phyloP scores from a whole-genome alignment of 2,329 filamentous ascomycete species.

The Lachnellula cervina region DNA sequence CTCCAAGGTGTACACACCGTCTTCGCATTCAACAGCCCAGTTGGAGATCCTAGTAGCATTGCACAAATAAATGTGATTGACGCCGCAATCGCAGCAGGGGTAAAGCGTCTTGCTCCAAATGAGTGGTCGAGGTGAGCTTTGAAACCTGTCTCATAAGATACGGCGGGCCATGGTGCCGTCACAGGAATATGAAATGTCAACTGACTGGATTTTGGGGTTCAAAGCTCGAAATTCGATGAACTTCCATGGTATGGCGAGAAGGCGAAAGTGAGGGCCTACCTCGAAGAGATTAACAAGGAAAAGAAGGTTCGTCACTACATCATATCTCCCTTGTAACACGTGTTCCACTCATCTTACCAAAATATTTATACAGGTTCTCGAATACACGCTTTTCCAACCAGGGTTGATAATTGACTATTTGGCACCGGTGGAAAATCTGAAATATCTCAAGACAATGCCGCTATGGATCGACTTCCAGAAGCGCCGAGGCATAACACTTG shows the following conservation, averaged over 20 bases:
- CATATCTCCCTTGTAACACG: neutral
- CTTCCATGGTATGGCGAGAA: constrained; percentile 44
- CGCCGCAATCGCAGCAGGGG: constrained; percentile 32
- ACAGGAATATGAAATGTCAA: neutral
- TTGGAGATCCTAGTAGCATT: constrained; percentile 26
- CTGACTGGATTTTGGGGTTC: constrained; percentile 1
- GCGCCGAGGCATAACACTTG: constrained; percentile 29
- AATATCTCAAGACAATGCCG: constrained; percentile 31
- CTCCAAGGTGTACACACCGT: constrained; percentile 47
- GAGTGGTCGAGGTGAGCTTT: constrained; percentile 34
- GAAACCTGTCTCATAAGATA: neutral
- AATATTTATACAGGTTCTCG: constrained; percentile 14
- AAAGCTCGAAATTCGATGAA: constrained; percentile 31
- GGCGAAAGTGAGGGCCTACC: constrained; percentile 35
- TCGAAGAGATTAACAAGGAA: constrained; percentile 39
- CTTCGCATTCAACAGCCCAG: constrained; percentile 40
- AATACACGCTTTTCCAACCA: constrained; percentile 45
- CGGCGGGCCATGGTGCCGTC: neutral
- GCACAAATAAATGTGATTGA: constrained; percentile 35
- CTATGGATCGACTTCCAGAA: constrained; percentile 35
- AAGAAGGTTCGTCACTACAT: constrained; percentile 38
- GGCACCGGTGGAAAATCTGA: constrained; percentile 35
- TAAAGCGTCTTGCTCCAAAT: constrained; percentile 35
- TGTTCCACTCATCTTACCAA: constrained; percentile 17
- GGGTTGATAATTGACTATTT: constrained; percentile 43